phyloP scores from a whole-genome alignment of 805 yeast species.

The Nakazawaea ambrosiae region DNA sequence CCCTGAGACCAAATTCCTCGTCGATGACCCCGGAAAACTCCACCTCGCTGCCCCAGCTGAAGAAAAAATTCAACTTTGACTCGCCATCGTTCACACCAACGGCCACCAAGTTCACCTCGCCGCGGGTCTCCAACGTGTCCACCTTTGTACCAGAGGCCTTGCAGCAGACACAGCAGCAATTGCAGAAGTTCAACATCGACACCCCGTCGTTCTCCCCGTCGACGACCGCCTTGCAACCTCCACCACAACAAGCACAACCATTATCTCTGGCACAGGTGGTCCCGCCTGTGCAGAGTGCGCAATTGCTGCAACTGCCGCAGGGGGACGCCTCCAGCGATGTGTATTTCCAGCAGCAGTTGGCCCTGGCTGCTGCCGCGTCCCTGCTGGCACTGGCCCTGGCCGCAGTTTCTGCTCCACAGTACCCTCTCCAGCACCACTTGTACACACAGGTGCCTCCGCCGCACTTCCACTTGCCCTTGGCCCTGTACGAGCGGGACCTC shows the following conservation, averaged over 20 bases:
- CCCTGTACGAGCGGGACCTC: constrained; percentile 65
- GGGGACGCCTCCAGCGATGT: neutral
- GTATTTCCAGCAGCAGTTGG: neutral
- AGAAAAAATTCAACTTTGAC: constrained; percentile 46
- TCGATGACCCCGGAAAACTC: no score
- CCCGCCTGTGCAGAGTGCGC: neutral
- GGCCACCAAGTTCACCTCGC: constrained; percentile 37
- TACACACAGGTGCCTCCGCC: constrained; percentile 91
- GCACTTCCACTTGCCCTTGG: constrained; percentile 49
- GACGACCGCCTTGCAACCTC: neutral
- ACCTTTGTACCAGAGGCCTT: constrained; percentile 34
- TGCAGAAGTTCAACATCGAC: constrained; percentile 27
- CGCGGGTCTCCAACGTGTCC: constrained; percentile 40
- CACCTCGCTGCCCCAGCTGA: constrained; percentile 17
- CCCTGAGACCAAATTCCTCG: no score
- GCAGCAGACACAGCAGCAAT: constrained; percentile 11
- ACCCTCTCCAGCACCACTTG: constrained; percentile 52
- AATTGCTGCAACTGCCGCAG: neutral
- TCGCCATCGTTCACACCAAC: constrained; percentile 48
- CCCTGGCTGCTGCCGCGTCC: neutral
- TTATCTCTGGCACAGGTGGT: neutral
- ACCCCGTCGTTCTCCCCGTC: constrained; percentile 28
- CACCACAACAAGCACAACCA: neutral
- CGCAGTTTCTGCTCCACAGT: neutral
- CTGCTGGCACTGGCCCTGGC: no score